phyloP scores from a whole-genome alignment of 2,329 filamentous ascomycete genomes.

The Ilyonectria robusta region DNA sequence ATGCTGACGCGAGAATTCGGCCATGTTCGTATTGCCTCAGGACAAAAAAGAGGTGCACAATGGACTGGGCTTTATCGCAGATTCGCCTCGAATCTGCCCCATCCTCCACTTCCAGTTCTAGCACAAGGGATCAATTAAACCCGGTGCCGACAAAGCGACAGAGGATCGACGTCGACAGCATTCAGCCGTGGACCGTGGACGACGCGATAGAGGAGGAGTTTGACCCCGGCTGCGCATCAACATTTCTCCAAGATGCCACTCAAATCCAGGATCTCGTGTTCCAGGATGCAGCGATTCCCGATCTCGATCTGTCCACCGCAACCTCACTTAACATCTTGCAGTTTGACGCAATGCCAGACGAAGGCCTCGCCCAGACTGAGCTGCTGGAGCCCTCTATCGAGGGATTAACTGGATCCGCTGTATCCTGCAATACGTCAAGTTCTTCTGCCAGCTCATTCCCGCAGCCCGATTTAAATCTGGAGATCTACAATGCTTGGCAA shows the following conservation, averaged over 20 bases:
- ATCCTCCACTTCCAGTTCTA: slow-evolving; percentile 20
- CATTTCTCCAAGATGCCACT: slow-evolving; percentile 8
- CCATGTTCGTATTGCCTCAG: slow-evolving; percentile 29
- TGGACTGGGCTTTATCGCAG: slow-evolving; percentile 28
- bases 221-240: slow-evolving; percentile 10
- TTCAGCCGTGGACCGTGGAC: neutral
- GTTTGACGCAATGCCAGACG: slow-evolving; percentile 6
- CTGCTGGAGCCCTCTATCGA: slow-evolving; percentile 21
- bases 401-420: neutral
- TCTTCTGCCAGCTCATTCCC: neutral
- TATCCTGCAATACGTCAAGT: neutral
- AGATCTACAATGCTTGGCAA: slow-evolving; percentile 14
- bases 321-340: neutral
- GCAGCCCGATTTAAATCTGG: slow-evolving; percentile 18
- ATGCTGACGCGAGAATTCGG: neutral
- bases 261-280: slow-evolving; percentile 20
- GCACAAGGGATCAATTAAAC: slow-evolving; percentile 4
- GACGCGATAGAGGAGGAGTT: slow-evolving; percentile 11
- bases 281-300: slow-evolving; percentile 15
- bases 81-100: slow-evolving; percentile 29
- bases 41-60: slow-evolving; percentile 31
- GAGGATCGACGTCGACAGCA: slow-evolving; percentile 2
- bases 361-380: neutral
- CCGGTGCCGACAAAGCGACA: slow-evolving; percentile 24
- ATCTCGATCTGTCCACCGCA: slow-evolving; percentile 18